A percentile compares a stretch with the other conserved stretches of the same genome.
phyloP scores from a whole-genome alignment of 2,329 filamentous ascomycete genomes.

The Seiridium cupressi region DNA sequence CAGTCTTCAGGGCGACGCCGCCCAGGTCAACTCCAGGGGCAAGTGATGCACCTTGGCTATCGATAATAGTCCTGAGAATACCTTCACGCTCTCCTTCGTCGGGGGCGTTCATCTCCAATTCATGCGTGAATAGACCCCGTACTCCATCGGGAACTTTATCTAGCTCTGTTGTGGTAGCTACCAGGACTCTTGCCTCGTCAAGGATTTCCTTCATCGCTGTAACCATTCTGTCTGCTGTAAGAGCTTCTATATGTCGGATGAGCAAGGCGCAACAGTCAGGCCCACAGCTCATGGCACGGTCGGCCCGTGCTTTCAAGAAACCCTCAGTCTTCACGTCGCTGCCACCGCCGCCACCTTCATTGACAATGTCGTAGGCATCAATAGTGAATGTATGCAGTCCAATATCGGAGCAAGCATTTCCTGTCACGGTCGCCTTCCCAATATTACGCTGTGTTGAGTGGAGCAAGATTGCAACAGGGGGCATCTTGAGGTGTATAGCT shows the following conservation, averaged over 20 bases:
- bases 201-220: slow-evolving; percentile 82
- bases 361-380: slow-evolving; percentile 89
- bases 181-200: slow-evolving; percentile 74
- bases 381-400: slow-evolving; percentile 87
- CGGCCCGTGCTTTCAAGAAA: slow-evolving; percentile 81
- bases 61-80: slow-evolving; percentile 76
- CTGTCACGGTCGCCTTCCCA: slow-evolving; percentile 80
- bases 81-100: slow-evolving; percentile 91
- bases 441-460: slow-evolving; percentile 92
- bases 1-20: slow-evolving; percentile 89
- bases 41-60: slow-evolving; percentile 72
- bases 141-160: slow-evolving; percentile 92
- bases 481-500: slow-evolving; percentile 82
- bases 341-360: slow-evolving; percentile 83
- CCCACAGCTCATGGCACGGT: slow-evolving; percentile 86
- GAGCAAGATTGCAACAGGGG: slow-evolving; percentile 82
- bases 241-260: slow-evolving; percentile 85
- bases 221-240: slow-evolving; percentile 89
- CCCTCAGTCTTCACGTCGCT: slow-evolving; percentile 94
- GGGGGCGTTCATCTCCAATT: slow-evolving; percentile 88
- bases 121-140: slow-evolving; percentile 88
- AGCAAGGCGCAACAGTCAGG: slow-evolving; percentile 78
- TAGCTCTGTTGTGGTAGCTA: slow-evolving; percentile 92
- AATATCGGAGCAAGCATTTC: slow-evolving; percentile 78
- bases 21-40: slow-evolving; percentile 81